phyloP scores from a whole-genome alignment of 108 stramenopile genomes.

The Schizochytrium sp. region DNA sequence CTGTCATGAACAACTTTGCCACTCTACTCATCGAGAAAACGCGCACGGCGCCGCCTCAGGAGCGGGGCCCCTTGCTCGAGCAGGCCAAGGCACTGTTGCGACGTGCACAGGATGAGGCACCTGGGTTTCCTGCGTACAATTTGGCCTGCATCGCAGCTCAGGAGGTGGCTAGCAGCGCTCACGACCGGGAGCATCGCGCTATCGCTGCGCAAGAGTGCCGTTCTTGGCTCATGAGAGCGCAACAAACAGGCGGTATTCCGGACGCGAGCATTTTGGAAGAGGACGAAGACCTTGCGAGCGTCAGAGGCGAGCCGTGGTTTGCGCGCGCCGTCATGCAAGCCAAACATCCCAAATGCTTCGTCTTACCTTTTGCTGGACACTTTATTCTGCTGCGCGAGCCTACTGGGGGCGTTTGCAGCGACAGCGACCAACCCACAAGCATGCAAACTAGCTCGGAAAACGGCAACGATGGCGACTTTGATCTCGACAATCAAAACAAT shows the following conservation, averaged over 20 bases:
- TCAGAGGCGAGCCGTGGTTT: not conserved
- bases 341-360: not conserved
- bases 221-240: not conserved
- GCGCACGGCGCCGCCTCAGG: not conserved
- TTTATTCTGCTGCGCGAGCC: not conserved
- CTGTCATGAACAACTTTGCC: not conserved
- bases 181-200: not conserved
- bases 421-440: not conserved
- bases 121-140: constrained; percentile 9
- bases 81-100: not conserved
- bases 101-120: not conserved
- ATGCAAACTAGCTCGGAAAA: not conserved
- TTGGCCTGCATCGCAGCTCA: not conserved
- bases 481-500: not conserved
- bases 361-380: not conserved
- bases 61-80: not conserved
- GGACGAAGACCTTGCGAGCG: not conserved
- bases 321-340: not conserved
- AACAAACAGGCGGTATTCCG: not conserved
- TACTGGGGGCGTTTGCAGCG: not conserved
- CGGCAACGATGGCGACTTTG: not conserved
- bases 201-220: not conserved
- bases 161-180: not conserved
- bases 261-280: not conserved
- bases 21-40: not conserved